These are phyloP conservation scores for Pseudonitzschia multiseries DNA, from an alignment of 108 stramenopile species.

Conservation along the genomic window DNA sequence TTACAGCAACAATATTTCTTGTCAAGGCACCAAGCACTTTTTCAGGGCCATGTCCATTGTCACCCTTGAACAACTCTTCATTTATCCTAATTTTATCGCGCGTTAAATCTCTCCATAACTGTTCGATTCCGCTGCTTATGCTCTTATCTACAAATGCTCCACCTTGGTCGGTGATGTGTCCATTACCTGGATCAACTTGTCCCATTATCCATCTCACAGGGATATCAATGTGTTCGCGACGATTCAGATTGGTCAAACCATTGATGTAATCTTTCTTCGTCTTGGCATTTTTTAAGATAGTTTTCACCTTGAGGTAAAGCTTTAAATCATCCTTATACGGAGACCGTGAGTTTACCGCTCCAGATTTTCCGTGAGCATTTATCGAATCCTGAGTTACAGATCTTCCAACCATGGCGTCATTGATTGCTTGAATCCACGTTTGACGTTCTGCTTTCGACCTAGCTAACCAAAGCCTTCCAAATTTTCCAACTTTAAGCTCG, in stretches of 20 bases:
- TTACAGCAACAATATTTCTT: conserved; percentile 51
- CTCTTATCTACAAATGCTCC: conserved; percentile 59
- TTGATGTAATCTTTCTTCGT: conserved; percentile 60
- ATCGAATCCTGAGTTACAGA: conserved; percentile 57
- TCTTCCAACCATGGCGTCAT: conserved; percentile 81
- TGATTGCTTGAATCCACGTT: conserved; percentile 77
- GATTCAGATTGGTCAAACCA: conserved; percentile 36
- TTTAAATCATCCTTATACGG: conserved; percentile 64
- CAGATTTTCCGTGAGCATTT: conserved; percentile 37
- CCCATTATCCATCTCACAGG: conserved; percentile 81
- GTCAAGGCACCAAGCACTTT: conserved; percentile 69
- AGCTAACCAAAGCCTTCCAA: conserved; percentile 75
- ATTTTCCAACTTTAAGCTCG: conserved; percentile 42
- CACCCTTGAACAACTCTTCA: conserved; percentile 58
- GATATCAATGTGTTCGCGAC: conserved; percentile 46
- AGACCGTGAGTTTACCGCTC: conserved; percentile 44
- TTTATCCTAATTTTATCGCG: conserved; percentile 81
- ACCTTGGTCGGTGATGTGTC: background rate
- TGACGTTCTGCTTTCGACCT: conserved; percentile 66
- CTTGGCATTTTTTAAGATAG: conserved; percentile 41
- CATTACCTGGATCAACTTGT: conserved; percentile 41
- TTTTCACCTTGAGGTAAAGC: conserved; percentile 55
- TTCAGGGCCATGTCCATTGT: conserved; percentile 72
- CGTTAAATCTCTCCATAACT: conserved; percentile 77
- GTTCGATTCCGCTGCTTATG: conserved; percentile 53